Percentiles rank a stretch among this genome's conserved stretches.
Conservation (phyloP, 2,329 filamentous ascomycete species). For the Curvularia verruculosa region DNA sequence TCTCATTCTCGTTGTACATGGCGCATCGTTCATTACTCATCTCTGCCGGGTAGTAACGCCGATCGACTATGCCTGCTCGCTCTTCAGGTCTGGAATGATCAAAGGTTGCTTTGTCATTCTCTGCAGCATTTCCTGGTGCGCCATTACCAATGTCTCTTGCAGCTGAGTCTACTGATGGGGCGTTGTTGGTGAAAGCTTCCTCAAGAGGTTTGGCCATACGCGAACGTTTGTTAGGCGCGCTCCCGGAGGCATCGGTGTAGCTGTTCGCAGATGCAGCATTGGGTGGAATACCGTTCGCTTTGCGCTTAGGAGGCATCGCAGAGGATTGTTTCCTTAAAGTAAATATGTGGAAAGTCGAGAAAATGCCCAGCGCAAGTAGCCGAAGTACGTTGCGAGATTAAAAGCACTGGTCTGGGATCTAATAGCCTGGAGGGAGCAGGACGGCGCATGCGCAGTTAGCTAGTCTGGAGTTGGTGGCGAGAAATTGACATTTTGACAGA, state of each 20-base stretch:
- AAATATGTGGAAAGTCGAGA: not conserved
- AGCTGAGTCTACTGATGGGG: slow-evolving; percentile 10
- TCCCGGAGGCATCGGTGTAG: slow-evolving; percentile 45
- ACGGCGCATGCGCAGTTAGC: not conserved
- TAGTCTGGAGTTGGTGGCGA: not conserved
- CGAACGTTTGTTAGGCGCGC: slow-evolving; percentile 48
- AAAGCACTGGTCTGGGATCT: not conserved
- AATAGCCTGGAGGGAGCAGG: not conserved
- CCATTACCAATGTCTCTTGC: slow-evolving; percentile 26
- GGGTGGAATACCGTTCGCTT: slow-evolving; percentile 36
- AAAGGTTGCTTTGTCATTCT: slow-evolving; percentile 25
- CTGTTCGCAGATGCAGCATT: slow-evolving; percentile 37
- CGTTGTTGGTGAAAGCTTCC: slow-evolving; percentile 32
- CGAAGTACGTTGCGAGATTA: not conserved
- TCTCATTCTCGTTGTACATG: slow-evolving; percentile 72
- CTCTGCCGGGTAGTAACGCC: slow-evolving; percentile 80
- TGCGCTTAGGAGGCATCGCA: slow-evolving; percentile 30
- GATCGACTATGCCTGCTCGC: slow-evolving; percentile 50
- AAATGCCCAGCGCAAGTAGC: not conserved
- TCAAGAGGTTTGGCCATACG: slow-evolving; percentile 35
- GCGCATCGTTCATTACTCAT: slow-evolving; percentile 81
- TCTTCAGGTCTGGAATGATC: slow-evolving; percentile 49
- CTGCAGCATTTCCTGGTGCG: slow-evolving; percentile 20
- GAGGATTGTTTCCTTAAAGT: not conserved
- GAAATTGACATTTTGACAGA: not conserved